phyloP scores from a whole-genome alignment of 2,329 filamentous ascomycete species.

The Fusarium buharicum region DNA sequence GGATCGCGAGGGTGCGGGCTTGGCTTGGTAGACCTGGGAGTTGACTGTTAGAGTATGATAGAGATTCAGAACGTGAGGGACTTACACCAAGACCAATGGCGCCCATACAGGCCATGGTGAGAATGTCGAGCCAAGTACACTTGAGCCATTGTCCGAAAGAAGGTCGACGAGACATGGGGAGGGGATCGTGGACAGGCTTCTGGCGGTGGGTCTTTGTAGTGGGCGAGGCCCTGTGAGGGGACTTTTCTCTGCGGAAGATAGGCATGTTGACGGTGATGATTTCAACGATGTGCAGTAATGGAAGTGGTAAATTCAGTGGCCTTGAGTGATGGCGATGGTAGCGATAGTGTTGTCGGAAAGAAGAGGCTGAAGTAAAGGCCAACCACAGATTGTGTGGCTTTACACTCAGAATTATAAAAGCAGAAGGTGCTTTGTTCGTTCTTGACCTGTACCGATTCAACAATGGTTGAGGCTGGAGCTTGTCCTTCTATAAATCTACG shows the following conservation, averaged over 20 bases:
- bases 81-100: constrained; percentile 73
- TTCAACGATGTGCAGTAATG: neutral
- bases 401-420: neutral
- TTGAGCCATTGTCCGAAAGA: constrained; percentile 77
- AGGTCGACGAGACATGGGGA: constrained; percentile 62
- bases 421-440: constrained; percentile 11
- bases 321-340: neutral
- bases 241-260: constrained; percentile 31
- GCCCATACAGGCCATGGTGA: constrained; percentile 74
- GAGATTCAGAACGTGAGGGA: neutral
- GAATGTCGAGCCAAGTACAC: constrained; percentile 72
- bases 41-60: neutral
- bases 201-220: constrained; percentile 13
- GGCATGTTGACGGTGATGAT: constrained; percentile 22
- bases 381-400: neutral
- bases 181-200: constrained; percentile 26
- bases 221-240: constrained; percentile 21
- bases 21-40: constrained; percentile 67
- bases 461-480: constrained; percentile 3
- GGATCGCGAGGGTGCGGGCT: constrained; percentile 73
- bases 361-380: constrained; percentile 5
- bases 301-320: too few species aligned
- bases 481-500: constrained; percentile 26
- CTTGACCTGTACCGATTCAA: neutral
- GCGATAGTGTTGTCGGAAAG: neutral